These are phyloP conservation scores for Cladosporium sp. DNA, from an alignment of 2,329 filamentous ascomycete genomes.

Conservation along the genomic window DNA sequence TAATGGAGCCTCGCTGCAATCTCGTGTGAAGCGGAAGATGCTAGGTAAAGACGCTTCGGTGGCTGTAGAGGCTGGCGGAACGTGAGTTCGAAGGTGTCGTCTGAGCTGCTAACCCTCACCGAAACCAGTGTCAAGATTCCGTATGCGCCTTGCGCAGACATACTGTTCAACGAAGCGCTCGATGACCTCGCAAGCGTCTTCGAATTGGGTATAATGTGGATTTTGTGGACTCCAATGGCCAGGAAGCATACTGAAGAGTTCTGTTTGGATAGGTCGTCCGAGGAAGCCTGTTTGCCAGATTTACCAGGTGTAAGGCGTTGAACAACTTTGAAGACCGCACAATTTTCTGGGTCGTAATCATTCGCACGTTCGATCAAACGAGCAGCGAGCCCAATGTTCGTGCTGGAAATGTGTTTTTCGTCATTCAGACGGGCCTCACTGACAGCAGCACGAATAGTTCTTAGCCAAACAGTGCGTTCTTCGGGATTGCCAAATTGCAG, in stretches of 20 bases:
- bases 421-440: constrained; percentile 52
- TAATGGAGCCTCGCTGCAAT: constrained; percentile 60
- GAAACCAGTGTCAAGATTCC: constrained; percentile 61
- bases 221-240: constrained; percentile 64
- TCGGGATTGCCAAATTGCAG: constrained; percentile 61
- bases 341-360: constrained; percentile 65
- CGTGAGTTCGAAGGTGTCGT: constrained; percentile 64
- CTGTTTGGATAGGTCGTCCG: constrained; percentile 63
- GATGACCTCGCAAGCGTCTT: constrained; percentile 51
- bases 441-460: constrained; percentile 57
- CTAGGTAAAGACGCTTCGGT: constrained; percentile 55
- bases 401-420: constrained; percentile 51
- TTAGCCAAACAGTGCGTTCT: constrained; percentile 63
- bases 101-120: constrained; percentile 56
- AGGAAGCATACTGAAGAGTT: constrained; percentile 64
- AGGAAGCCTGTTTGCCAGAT: constrained; percentile 53
- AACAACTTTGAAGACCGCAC: constrained; percentile 66
- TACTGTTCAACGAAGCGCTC: constrained; percentile 46
- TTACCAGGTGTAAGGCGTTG: constrained; percentile 56
- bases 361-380: constrained; percentile 60
- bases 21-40: constrained; percentile 60
- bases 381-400: constrained; percentile 59
- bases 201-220: constrained; percentile 64
- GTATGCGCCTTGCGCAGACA: constrained; percentile 52
- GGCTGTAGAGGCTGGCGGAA: constrained; percentile 56